Conservation (phyloP, 2,329 filamentous ascomycete species). For the Aaosphaeria arxii region DNA sequence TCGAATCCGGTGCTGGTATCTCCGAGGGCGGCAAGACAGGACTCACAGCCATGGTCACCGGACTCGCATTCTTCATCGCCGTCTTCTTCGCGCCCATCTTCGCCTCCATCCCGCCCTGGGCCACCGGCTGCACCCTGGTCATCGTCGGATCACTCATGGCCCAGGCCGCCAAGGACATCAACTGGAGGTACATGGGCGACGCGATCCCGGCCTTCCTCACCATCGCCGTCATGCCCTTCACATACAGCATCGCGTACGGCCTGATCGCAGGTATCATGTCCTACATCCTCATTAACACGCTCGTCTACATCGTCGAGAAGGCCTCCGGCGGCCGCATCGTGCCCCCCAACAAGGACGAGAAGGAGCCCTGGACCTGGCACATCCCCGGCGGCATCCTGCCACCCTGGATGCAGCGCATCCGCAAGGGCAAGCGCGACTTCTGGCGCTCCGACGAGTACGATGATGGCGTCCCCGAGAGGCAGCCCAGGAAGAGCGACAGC, state of each 20-base stretch:
- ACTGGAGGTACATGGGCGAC: conserved; percentile 80
- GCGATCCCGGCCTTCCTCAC: conserved; percentile 81
- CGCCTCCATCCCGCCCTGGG: conserved; percentile 84
- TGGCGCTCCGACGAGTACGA: conserved; percentile 49
- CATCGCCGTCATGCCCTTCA: conserved; percentile 84
- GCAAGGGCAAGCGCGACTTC: conserved; percentile 69
- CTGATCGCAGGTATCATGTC: conserved; percentile 76
- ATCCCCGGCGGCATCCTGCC: conserved; percentile 73
- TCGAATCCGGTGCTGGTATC: conserved; percentile 87
- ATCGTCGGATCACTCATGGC: conserved; percentile 92
- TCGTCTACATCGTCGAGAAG: conserved; percentile 67
- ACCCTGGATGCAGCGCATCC: conserved; percentile 65
- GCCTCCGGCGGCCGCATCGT: conserved; percentile 66
- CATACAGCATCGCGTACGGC: conserved; percentile 83
- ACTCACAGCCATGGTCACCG: conserved; percentile 74
- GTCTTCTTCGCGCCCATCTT: conserved; percentile 91
- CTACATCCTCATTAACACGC: conserved; percentile 72
- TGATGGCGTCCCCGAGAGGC: conserved; percentile 16
- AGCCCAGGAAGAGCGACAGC: conserved; percentile 18
- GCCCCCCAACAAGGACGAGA: conserved; percentile 71
- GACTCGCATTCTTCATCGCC: conserved; percentile 73
- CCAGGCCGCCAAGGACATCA: conserved; percentile 74
- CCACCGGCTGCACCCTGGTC: conserved; percentile 82
- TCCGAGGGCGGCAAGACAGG: conserved; percentile 84
- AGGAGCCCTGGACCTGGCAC: conserved; percentile 78